A percentile compares a stretch with the other conserved stretches of the same genome.
Evolutionary conservation across 1,284 basidiomycete species (phyloP).

Genomic region (Heterobasidion occidentale): DNA sequence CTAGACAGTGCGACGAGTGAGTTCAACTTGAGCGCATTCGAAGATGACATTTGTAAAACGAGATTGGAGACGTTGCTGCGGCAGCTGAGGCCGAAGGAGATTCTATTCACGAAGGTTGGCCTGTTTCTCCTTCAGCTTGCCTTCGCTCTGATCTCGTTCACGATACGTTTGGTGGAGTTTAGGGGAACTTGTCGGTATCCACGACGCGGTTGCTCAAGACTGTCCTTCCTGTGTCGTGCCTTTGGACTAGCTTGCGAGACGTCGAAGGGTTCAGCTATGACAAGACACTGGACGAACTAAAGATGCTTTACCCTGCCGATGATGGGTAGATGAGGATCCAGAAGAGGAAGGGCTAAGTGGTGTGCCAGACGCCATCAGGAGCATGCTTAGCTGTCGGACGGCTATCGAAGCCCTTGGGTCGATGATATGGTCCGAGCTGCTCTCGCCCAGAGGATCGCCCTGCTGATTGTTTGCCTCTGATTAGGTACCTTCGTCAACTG

Average conservation of each 20-base stretch:
- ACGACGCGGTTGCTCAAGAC: conserved; percentile 78
- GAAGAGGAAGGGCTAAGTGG: conserved; percentile 34
- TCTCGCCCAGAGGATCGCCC: no score
- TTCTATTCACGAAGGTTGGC: conserved; percentile 83
- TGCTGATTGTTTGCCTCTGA: background rate
- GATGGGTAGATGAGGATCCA: conserved; percentile 30
- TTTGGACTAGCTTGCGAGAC: conserved; percentile 82
- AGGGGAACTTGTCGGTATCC: conserved; percentile 79
- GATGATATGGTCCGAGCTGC: conserved; percentile 67
- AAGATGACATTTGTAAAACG: conserved; percentile 90
- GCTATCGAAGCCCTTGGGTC: conserved; percentile 83
- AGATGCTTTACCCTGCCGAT: conserved; percentile 47
- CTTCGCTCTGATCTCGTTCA: background rate
- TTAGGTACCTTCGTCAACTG: conserved; percentile 79
- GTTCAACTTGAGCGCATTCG: conserved; percentile 87
- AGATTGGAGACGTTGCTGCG: conserved; percentile 91
- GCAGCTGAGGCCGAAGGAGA: conserved; percentile 89
- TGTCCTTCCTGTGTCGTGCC: conserved; percentile 69
- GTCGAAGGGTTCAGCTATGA: conserved; percentile 78
- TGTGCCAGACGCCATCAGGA: conserved; percentile 70
- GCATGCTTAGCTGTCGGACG: conserved; percentile 55
- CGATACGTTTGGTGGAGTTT: background rate
- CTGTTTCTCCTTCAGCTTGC: background rate
- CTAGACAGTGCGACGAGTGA: conserved; percentile 95
- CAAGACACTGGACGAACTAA: conserved; percentile 65